Base-by-base conservation (phyloP, 257 asterid species). In the Primulina tabacum region DNA sequence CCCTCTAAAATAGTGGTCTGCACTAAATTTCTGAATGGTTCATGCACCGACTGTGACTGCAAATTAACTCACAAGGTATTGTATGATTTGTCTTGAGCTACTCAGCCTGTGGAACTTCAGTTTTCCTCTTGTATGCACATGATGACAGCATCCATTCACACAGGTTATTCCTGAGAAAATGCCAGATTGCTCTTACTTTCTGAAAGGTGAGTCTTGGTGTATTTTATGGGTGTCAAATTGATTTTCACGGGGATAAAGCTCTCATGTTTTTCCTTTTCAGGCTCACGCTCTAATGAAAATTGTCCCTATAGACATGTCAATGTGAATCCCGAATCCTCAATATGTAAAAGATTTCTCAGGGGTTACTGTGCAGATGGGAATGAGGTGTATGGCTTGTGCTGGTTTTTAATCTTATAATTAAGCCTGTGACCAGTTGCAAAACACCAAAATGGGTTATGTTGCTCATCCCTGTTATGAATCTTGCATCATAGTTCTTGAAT, bases 151-250 rank as follows among this genome's bases (percentile, higher is more conserved):
- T 58, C 24, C 59, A 8, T 61, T 33, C 71, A 10, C 84, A 83
- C 76, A 89, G 99, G 92, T 94, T 71, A 86, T 94, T 58, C 96
- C 97, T 17, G 97, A 94, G 83, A 85, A 97, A 82, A 94, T 94
- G 99, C 91, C 88, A 83, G 99, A 91, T 77, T 94, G 99, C 79
- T 89, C 97, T 24, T 94, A 89, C 77, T 94, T 89, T 80, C 75
- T 91, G 78, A 93, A 86, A 88, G 97, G 99, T 94, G 68, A 66
- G 76, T 40, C 60, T 67, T 72, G 16, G 62, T 43, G 62, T 64
- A 66, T 80, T 61, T 40, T 60, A 52, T 33, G 67, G 33, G 1
- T 69, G 69, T 58, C 55, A 9, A 64, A 53, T 60, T 33, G 60
- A 60, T 34, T 67, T 29, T 57, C 21, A 55, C 20, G 7, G 43